A percentile compares a stretch with the other conserved stretches of the same genome.
Conservation (phyloP, 768 basidiomycete species). For the Kwoniella bestiolae region DNA sequence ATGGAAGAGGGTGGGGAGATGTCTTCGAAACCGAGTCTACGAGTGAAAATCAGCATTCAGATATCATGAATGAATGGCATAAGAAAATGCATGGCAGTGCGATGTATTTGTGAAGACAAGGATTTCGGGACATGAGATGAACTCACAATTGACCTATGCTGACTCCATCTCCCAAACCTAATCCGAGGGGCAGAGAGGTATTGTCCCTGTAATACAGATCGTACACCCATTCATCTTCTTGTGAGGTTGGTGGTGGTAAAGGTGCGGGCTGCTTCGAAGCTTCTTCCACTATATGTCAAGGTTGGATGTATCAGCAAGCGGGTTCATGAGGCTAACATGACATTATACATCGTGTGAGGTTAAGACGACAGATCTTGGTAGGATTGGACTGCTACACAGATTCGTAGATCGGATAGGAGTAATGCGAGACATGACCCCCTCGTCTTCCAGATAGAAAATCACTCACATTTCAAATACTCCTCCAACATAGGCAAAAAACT, state of each 20-base stretch:
- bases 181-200: slow-evolving; percentile 23
- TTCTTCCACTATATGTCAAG: slow-evolving; percentile 16
- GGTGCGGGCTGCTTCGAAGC: slow-evolving; percentile 13
- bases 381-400: too few species aligned
- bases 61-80: background rate
- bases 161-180: slow-evolving; percentile 48
- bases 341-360: too few species aligned
- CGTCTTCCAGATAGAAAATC: too few species aligned
- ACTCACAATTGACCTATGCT: slow-evolving; percentile 25
- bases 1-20: slow-evolving; percentile 43
- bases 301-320: background rate
- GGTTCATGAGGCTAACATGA: too few species aligned
- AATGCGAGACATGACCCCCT: too few species aligned
- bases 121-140: background rate
- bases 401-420: too few species aligned
- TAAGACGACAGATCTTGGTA: too few species aligned
- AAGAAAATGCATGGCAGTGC: background rate
- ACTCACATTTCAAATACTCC: slow-evolving; percentile 53
- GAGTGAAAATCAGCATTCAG: background rate
- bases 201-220: slow-evolving; percentile 56
- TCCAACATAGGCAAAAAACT: slow-evolving; percentile 57
- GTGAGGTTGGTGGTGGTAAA: background rate
- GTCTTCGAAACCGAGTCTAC: slow-evolving; percentile 47
- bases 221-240: slow-evolving; percentile 50
- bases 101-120: background rate